A percentile compares a stretch with the other conserved stretches of the same genome.
Evolutionary conservation across 1,284 basidiomycete species (phyloP).

Genomic region (Clitocybe nebularis): DNA sequence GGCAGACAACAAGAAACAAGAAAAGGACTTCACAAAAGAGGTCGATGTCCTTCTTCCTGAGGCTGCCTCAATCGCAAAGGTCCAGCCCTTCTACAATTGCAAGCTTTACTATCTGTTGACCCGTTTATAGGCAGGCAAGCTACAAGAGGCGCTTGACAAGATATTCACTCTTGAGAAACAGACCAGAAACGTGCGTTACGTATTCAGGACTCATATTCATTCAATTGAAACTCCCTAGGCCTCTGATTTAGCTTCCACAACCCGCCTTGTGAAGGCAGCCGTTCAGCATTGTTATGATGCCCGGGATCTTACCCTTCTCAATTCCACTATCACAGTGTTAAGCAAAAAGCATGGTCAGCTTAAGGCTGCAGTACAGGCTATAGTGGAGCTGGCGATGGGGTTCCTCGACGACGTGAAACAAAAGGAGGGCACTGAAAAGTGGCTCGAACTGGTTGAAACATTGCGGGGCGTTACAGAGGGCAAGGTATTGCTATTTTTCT

Average conservation of each 20-base stretch:
- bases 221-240: slow-evolving; percentile 51
- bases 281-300: slow-evolving; percentile 72
- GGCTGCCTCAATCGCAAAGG: slow-evolving; percentile 52
- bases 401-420: slow-evolving; percentile 77
- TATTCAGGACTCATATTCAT: slow-evolving; percentile 3
- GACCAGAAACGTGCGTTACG: slow-evolving; percentile 78
- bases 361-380: slow-evolving; percentile 84
- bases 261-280: slow-evolving; percentile 76
- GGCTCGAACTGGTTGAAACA: slow-evolving; percentile 87
- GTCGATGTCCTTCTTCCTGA: slow-evolving; percentile 62
- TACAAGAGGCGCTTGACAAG: slow-evolving; percentile 87
- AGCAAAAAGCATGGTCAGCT: slow-evolving; percentile 98
- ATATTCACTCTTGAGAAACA: slow-evolving; percentile 92
- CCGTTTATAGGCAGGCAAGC: slow-evolving; percentile 58
- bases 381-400: slow-evolving; percentile 83
- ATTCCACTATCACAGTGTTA: slow-evolving; percentile 69
- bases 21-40: slow-evolving; percentile 71
- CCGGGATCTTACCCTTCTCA: slow-evolving; percentile 68
- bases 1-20: slow-evolving; percentile 78
- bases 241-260: slow-evolving; percentile 89
- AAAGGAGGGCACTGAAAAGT: slow-evolving; percentile 66
- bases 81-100: slow-evolving; percentile 24
- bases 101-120: slow-evolving; percentile 9
- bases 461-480: slow-evolving; percentile 93
- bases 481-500: slow-evolving; percentile 76